A percentile compares a stretch with the other conserved stretches of the same genome.
Evolutionary conservation across 768 basidiomycete species (phyloP).

Genomic region (Pulveroboletus frians): DNA sequence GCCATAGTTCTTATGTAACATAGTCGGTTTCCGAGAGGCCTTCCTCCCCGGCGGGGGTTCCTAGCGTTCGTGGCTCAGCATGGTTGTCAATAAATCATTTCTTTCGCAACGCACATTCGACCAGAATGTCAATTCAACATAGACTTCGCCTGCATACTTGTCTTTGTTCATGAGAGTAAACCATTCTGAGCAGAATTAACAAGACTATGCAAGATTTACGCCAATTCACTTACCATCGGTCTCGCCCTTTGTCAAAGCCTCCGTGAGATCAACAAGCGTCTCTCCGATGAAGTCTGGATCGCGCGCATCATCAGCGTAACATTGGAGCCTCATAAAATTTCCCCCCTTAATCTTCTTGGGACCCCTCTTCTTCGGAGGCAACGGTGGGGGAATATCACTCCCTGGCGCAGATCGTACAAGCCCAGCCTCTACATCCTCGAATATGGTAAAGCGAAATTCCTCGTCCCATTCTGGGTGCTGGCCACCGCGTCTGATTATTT

Average conservation of each 20-base stretch:
- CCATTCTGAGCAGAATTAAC: slow-evolving; percentile 65
- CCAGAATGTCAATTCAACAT: slow-evolving; percentile 95
- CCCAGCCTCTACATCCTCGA: slow-evolving; percentile 66
- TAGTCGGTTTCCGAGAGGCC: slow-evolving; percentile 42
- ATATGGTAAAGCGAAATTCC: slow-evolving; percentile 87
- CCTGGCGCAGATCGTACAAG: slow-evolving; percentile 37
- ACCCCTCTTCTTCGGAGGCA: slow-evolving; percentile 60
- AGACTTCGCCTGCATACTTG: slow-evolving; percentile 92
- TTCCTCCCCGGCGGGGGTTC: slow-evolving; percentile 78
- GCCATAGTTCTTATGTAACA: slow-evolving; percentile 59
- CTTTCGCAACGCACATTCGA: slow-evolving; percentile 59
- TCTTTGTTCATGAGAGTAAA: slow-evolving; percentile 86
- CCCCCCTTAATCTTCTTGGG: slow-evolving; percentile 61
- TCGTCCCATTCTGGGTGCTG: slow-evolving; percentile 99
- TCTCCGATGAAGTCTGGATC: slow-evolving; percentile 98
- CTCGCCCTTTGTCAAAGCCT: slow-evolving; percentile 91
- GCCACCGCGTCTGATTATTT: slow-evolving; percentile 92
- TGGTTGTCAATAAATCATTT: not conserved
- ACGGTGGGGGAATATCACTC: slow-evolving; percentile 55
- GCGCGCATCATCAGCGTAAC: slow-evolving; percentile 91
- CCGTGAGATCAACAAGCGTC: slow-evolving; percentile 77
- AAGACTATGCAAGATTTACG: slow-evolving; percentile 3
- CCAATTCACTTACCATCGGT: slow-evolving; percentile 72
- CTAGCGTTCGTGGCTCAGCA: slow-evolving; percentile 34
- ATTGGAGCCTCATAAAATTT: slow-evolving; percentile 70